phyloP scores from a whole-genome alignment of 768 basidiomycete genomes.

The Rhizopogon roseolus region DNA sequence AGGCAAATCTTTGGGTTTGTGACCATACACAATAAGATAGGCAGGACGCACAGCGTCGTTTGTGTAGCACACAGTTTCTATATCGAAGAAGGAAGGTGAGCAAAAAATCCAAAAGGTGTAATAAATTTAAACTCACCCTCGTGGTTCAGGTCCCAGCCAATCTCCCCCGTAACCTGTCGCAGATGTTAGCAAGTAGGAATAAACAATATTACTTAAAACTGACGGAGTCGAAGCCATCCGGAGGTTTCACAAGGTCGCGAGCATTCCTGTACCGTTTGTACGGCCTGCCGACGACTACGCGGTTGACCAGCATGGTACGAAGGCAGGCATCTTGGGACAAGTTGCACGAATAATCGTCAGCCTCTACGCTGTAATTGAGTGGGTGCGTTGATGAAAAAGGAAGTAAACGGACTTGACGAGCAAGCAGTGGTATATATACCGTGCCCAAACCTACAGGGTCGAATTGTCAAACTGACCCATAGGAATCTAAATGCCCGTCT shows the following conservation, averaged over 20 bases:
- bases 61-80: slow-evolving; percentile 60
- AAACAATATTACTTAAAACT: slow-evolving; percentile 4
- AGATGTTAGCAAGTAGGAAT: background rate
- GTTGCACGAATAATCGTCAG: slow-evolving; percentile 57
- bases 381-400: background rate
- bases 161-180: slow-evolving; percentile 52
- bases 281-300: slow-evolving; percentile 61
- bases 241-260: slow-evolving; percentile 43
- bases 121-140: slow-evolving; percentile 28
- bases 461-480: background rate
- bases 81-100: background rate
- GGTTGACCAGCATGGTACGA: slow-evolving; percentile 51
- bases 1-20: slow-evolving; percentile 14
- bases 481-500: background rate
- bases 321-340: slow-evolving; percentile 34
- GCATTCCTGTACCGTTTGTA: slow-evolving; percentile 46
- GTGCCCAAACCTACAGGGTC: slow-evolving; percentile 48
- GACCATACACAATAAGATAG: slow-evolving; percentile 59
- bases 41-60: slow-evolving; percentile 67
- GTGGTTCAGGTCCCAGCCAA: slow-evolving; percentile 63
- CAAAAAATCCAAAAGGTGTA: background rate
- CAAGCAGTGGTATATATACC: slow-evolving; percentile 66
- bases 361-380: slow-evolving; percentile 36
- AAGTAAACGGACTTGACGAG: slow-evolving; percentile 50
- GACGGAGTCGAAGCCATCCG: slow-evolving; percentile 59